Base-by-base conservation (phyloP, 2,329 filamentous ascomycete genomes). In the Aquanectria penicillioides region DNA sequence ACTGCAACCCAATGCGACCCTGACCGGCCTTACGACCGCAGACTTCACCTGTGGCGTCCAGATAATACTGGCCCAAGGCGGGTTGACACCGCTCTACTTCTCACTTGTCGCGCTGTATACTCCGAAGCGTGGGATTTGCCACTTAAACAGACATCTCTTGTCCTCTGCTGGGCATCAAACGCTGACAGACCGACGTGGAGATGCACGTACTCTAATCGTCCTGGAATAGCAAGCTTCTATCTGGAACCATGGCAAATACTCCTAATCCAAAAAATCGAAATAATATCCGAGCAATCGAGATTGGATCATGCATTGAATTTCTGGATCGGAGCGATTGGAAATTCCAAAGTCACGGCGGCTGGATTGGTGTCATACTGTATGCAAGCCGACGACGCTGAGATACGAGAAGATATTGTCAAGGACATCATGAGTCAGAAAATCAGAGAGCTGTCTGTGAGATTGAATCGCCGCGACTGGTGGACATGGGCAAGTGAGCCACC, bases 381-480 rank as follows among this genome's bases (percentile, higher is more conserved):
- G 9, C 29, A 37, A 5, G 29, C 37, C n/a, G 31, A 40, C 8
- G 43, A 28, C 17, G 25, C 22, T n/a, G 23, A 36, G 10, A 28
- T 48, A 9, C 36, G 22, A 4, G 28, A 29, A 12, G 18, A 50
- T 18, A n/a, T 56, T 2, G 31, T 56, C 23, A 31, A 40, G 15
- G 25, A 29, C 10, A 56, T 56, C 33, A 31, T 46, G 6, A 23
- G 18, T n/a, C 20, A 38, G 17, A 37, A 28, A 9, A 29, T 56
- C 20, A 34, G 15, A 25, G 20, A 33, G 5, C 5, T 55, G 8
- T 12, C 18, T 3, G 37, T 60, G 7, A 38, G 18, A 22, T 3
- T 59, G 29, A 60, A 60, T 36, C 51, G 51, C 4, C 44, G 51
- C 3, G 51, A 60, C 38, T 60, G 57, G 57, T 46, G 13, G 31